Conservation (phyloP, 768 basidiomycete species). For the Stropharia rugosoannulata region DNA sequence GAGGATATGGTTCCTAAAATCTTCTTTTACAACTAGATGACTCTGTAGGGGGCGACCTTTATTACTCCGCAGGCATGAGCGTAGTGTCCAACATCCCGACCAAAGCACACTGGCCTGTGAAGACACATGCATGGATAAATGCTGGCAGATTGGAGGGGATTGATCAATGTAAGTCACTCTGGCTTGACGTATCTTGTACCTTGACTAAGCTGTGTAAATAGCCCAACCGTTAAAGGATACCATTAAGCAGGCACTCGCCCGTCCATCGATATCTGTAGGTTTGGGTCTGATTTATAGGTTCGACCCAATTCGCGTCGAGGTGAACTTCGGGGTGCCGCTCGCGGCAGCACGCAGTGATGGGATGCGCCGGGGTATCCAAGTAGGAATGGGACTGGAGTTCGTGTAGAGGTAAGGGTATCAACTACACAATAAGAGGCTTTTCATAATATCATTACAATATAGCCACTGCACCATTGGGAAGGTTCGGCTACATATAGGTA, state of each 20-base stretch:
- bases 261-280: conserved; percentile 77
- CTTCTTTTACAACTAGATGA: conserved; percentile 53
- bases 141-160: conserved; percentile 71
- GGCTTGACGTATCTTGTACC: background rate
- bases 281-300: conserved; percentile 82
- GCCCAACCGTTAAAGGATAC: conserved; percentile 27
- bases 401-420: conserved; percentile 34
- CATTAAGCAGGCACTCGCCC: conserved; percentile 7
- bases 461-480: too few relatives aligned
- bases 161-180: conserved; percentile 46
- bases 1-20: too few relatives aligned
- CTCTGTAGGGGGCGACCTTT: conserved; percentile 80
- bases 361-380: conserved; percentile 67
- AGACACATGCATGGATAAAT: conserved; percentile 79
- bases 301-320: conserved; percentile 81
- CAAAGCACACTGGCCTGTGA: conserved; percentile 83
- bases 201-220: conserved; percentile 7
- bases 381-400: conserved; percentile 82
- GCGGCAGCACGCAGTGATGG: conserved; percentile 68
- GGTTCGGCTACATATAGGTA: too few relatives aligned
- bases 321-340: conserved; percentile 86
- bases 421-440: background rate
- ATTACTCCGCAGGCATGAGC: conserved; percentile 76
- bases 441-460: too few relatives aligned
- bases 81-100: conserved; percentile 71